A percentile compares a stretch with the other conserved stretches of the same genome.
Evolutionary conservation across 179 eudicot species (phyloP).

Genomic region (Vitellaria paradoxa): DNA sequence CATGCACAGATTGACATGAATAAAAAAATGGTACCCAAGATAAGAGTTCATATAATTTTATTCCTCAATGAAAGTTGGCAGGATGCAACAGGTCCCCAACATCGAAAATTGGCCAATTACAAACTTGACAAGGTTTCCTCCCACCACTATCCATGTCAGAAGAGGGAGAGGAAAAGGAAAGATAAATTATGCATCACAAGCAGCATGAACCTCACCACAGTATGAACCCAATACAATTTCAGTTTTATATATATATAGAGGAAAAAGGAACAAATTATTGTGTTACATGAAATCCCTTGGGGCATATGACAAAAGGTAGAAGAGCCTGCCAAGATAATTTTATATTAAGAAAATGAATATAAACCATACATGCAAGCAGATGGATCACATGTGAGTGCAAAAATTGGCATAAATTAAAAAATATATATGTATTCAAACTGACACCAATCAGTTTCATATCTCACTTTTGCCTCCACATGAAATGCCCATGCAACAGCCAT

Average conservation of each 20-base stretch:
- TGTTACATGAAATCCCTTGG: background rate
- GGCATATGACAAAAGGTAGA: background rate
- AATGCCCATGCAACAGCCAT: background rate
- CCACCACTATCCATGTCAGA: background rate
- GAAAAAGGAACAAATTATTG: background rate
- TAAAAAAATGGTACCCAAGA: background rate
- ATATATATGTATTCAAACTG: constrained; percentile 2
- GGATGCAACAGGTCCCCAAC: background rate
- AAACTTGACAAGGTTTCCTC: background rate
- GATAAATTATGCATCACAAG: background rate
- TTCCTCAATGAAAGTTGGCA: background rate
- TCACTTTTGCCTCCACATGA: no score
- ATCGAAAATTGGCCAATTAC: background rate
- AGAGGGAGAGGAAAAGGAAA: background rate
- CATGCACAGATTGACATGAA: background rate
- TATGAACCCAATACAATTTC: background rate
- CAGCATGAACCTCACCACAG: background rate
- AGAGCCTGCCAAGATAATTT: background rate
- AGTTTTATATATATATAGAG: background rate
- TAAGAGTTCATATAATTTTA: background rate
- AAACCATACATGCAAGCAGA: no score
- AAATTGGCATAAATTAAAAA: background rate
- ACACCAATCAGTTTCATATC: background rate
- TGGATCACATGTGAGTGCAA: background rate
- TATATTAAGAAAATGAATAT: background rate